Conservation (phyloP, 257 asterid genomes). For the Solanum chaucha region DNA sequence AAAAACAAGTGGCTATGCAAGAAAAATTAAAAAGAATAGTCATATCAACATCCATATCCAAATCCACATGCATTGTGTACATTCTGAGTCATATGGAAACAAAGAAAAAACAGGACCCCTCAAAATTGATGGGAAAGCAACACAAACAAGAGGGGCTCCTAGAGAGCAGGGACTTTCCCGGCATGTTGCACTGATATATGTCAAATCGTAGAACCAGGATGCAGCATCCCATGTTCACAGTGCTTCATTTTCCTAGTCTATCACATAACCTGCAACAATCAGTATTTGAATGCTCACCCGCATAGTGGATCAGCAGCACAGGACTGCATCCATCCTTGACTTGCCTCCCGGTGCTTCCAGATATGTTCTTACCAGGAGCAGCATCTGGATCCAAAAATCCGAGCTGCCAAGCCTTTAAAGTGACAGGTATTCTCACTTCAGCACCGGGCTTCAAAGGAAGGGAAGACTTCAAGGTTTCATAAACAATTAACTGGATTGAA, state of each 20-base stretch:
- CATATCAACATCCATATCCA: neutral
- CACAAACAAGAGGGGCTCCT: neutral
- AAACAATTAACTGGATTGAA: slow-evolving; percentile 59
- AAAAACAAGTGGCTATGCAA: neutral
- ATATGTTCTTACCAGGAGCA: slow-evolving; percentile 40
- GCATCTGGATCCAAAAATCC: slow-evolving; percentile 51
- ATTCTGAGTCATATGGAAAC: neutral
- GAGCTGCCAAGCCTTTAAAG: slow-evolving; percentile 96
- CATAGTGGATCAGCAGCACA: slow-evolving; percentile 84
- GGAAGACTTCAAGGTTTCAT: slow-evolving; percentile 59
- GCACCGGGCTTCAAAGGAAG: slow-evolving; percentile 98
- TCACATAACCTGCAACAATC: neutral
- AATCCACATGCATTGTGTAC: neutral
- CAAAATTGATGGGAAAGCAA: neutral
- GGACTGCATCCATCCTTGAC: slow-evolving; percentile 86
- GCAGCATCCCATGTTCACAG: neutral
- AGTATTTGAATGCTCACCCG: slow-evolving; percentile 38
- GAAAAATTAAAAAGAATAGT: neutral
- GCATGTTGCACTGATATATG: neutral
- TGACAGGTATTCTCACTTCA: slow-evolving; percentile 82
- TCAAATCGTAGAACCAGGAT: neutral
- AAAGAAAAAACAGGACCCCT: neutral
- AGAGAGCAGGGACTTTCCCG: neutral
- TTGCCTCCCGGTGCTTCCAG: slow-evolving; percentile 53
- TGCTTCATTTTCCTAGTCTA: neutral